Percentiles rank a stretch among this genome's conserved stretches.
Evolutionary conservation across 108 stramenopile genomes (phyloP).

Genomic region (Thalassiosira profunda): DNA sequence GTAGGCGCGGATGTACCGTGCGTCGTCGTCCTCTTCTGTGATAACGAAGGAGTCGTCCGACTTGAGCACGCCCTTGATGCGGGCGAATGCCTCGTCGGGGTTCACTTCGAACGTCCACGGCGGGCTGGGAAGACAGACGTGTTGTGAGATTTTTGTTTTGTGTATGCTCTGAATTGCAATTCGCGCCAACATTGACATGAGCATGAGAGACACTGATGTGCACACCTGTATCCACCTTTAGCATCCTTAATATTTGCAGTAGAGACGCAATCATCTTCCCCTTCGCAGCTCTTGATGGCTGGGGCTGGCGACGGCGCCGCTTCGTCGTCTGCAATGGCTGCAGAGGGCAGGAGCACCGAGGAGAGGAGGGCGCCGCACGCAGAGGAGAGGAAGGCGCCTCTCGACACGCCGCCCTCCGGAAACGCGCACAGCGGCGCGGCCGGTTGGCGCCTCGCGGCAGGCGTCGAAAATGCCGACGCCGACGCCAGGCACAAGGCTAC

Average conservation of each 20-base stretch:
- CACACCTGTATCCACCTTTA: too few species aligned
- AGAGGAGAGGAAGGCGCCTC: not conserved
- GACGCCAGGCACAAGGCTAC: not conserved
- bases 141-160: too few species aligned
- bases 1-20: slow-evolving; percentile 58
- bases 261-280: slow-evolving; percentile 68
- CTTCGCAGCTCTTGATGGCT: slow-evolving; percentile 15
- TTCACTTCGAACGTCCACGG: slow-evolving; percentile 84
- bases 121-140: slow-evolving; percentile 67
- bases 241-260: slow-evolving; percentile 68
- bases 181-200: too few species aligned
- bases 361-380: not conserved
- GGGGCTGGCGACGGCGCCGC: not conserved
- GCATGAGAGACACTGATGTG: too few species aligned
- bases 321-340: slow-evolving; percentile 9
- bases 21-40: slow-evolving; percentile 54
- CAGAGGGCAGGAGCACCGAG: slow-evolving; percentile 6
- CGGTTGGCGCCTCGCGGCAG: too few species aligned
- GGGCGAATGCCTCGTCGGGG: slow-evolving; percentile 72
- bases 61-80: slow-evolving; percentile 76
- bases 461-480: not conserved
- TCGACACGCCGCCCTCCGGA: not conserved
- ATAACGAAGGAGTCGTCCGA: slow-evolving; percentile 50
- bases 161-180: too few species aligned
- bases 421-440: too few species aligned